Evolutionary conservation across 2,329 filamentous ascomycete genomes (phyloP), one percentile per base, ranked within the genome.

Genomic region (Cercospora nicotianae): DNA sequence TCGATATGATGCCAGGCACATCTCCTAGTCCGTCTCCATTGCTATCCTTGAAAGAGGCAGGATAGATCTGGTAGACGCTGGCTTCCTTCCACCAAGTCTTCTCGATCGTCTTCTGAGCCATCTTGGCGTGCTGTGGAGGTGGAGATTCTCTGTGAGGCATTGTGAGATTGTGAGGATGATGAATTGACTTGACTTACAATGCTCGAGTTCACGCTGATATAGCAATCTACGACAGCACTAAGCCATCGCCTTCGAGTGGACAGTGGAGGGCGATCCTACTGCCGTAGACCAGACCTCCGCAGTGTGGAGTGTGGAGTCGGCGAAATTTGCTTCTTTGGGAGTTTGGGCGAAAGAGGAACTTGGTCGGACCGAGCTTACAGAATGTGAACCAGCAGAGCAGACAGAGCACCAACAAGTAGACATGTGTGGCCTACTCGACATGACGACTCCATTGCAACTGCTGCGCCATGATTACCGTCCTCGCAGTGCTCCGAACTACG

Each of bases 1-100:
- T 91, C 77, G 74, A 86, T 18, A 88, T 86, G 61, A 91, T 86
- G 7, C 88, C 89, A 1, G 83, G 84, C 30, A 91, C 83, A 73
- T 91, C 89, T 2, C 89, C 89, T 79, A 87, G 85, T 20, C 89
- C 89, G 67, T 76, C 73, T 48, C 86, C 83, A 33, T 85, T 85
- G 73, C 87, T 86, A 23, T 69, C 67, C 53, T 84, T 82, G 80
- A 88, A 88, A 69, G 82, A 84, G 13, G 87, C 84, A 3, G 86
- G 86, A 66, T 87, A 88, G 62, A 88, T 82, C 75, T 87, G 83
- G 48, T 80, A 80, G 10, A 80, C 75, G 4, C 78, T 74, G 3
- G 76, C 72, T 61, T 80, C 79, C 67, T 80, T 80, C 79, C 79
- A 80, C 78, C 78, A 80, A 7, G 63, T 62, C 60, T 65, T 67